Percentiles rank a stretch among this genome's conserved stretches.
These are phyloP conservation scores for Penicillium palitans DNA, from an alignment of 2,329 filamentous ascomycete genomes.

Conservation along the genomic window DNA sequence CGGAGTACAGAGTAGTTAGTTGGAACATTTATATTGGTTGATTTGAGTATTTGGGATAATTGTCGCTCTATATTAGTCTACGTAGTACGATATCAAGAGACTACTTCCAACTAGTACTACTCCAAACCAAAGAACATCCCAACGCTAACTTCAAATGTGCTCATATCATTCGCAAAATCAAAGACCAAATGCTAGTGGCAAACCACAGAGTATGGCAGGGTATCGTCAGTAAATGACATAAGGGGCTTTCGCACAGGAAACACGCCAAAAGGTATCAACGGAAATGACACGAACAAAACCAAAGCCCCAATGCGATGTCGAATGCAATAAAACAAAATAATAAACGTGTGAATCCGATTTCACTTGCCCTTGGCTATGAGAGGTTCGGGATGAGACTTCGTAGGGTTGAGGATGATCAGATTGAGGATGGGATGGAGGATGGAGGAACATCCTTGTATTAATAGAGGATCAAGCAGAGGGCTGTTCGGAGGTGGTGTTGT, in stretches of 20 bases:
- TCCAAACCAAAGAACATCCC: not conserved
- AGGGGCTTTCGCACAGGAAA: conserved; percentile 16
- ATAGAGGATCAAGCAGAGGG: not conserved
- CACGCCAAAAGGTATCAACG: conserved; percentile 19
- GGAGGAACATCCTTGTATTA: too few species aligned
- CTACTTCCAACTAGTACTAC: not conserved
- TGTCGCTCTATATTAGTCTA: not conserved
- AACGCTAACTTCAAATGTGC: not conserved
- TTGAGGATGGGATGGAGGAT: not conserved
- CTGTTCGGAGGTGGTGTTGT: not conserved
- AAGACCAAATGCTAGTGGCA: conserved; percentile 13
- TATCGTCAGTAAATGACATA: conserved; percentile 29
- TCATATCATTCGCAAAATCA: conserved; percentile 9
- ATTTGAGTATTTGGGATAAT: not conserved
- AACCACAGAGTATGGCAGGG: conserved; percentile 23
- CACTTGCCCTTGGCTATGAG: not conserved
- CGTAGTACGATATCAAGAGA: not conserved
- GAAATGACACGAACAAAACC: conserved; percentile 6
- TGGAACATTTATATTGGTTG: not conserved
- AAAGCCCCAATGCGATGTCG: conserved; percentile 5
- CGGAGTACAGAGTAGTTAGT: not conserved
- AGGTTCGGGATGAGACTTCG: not conserved
- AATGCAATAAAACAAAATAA: conserved; percentile 3
- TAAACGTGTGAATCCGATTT: not conserved
- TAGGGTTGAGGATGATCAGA: not conserved